Base-by-base conservation (phyloP, 495 filamentous ascomycete genomes). In the Penicillium parvum region DNA sequence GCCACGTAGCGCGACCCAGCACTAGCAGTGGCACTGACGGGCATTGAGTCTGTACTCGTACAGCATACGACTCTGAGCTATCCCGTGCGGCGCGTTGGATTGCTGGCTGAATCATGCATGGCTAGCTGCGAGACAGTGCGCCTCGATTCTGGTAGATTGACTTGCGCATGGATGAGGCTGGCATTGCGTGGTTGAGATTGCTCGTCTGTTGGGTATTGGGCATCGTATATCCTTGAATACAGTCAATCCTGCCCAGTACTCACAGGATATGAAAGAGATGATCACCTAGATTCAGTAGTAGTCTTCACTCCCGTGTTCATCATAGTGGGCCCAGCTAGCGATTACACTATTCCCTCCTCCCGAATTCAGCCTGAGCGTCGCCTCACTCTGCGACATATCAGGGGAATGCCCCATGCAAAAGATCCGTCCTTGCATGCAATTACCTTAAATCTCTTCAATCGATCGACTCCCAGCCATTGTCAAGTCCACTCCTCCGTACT, bases 1-100 rank as follows among this genome's bases (percentile, higher is more conserved):
- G 53, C 53, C 53, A 57, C 53, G 53, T 57, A 53, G 53, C 45
- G 42, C n/a, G n/a, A n/a, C n/a, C n/a, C n/a, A n/a, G n/a, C n/a
- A n/a, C n/a, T n/a, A n/a, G n/a, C n/a, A n/a, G n/a, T n/a, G n/a
- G n/a, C n/a, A n/a, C n/a, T n/a, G n/a, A n/a, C n/a, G n/a, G n/a
- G n/a, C n/a, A n/a, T n/a, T n/a, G n/a, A n/a, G n/a, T n/a, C n/a
- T n/a, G n/a, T n/a, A n/a, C n/a, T n/a, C n/a, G n/a, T n/a, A n/a
- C n/a, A n/a, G n/a, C n/a, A n/a, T n/a, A n/a, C n/a, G n/a, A n/a
- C n/a, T n/a, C n/a, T n/a, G n/a, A n/a, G n/a, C n/a, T n/a, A n/a
- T n/a, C n/a, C n/a, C n/a, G n/a, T n/a, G n/a, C n/a, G n/a, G n/a
- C n/a, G n/a, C n/a, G n/a, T n/a, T n/a, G 27, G 11, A n/a, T 40